Evolutionary conservation across 306 rosid species (phyloP).

Genomic region (Vigna reflexopilosa): DNA sequence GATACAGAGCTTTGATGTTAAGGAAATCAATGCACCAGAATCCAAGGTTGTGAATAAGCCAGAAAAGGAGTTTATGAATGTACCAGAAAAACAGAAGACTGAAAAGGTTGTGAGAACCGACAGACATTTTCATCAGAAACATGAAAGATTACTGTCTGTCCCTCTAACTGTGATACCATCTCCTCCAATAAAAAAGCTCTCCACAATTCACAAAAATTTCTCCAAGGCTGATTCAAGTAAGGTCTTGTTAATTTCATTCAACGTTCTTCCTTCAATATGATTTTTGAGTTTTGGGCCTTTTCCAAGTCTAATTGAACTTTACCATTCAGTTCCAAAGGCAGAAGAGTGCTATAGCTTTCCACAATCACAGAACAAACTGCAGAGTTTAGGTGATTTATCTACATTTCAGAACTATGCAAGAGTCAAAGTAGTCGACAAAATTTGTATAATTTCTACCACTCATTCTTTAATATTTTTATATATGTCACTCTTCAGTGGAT

Average conservation of each 20-base stretch:
- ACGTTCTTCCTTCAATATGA: slow-evolving; percentile 5
- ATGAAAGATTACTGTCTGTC: slow-evolving; percentile 42
- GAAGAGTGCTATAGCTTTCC: slow-evolving; percentile 53
- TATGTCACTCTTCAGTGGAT: slow-evolving; percentile 60
- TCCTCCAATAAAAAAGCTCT: slow-evolving; percentile 54
- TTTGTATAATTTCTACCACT: slow-evolving; percentile 18
- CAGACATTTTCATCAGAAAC: slow-evolving; percentile 43
- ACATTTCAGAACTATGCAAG: slow-evolving; percentile 17
- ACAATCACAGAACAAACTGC: slow-evolving; percentile 66
- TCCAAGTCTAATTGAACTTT: slow-evolving; percentile 30
- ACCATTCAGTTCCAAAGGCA: slow-evolving; percentile 50
- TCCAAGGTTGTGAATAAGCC: slow-evolving; percentile 32
- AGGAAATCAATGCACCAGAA: slow-evolving; percentile 55
- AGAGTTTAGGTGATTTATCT: slow-evolving; percentile 68
- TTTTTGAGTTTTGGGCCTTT: slow-evolving; percentile 11
- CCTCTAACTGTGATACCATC: slow-evolving; percentile 51
- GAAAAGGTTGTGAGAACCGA: slow-evolving; percentile 40
- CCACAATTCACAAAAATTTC: slow-evolving; percentile 45
- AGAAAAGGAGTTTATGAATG: slow-evolving; percentile 29
- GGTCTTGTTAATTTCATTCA: slow-evolving; percentile 24
- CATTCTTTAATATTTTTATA: background rate
- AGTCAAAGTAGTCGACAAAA: background rate
- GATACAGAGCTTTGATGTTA: slow-evolving; percentile 53
- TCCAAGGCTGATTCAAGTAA: slow-evolving; percentile 55
- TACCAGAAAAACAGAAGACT: slow-evolving; percentile 10